These are phyloP conservation scores for Ephemerocybe angulata DNA, from an alignment of 768 basidiomycete species.

Conservation along the genomic window DNA sequence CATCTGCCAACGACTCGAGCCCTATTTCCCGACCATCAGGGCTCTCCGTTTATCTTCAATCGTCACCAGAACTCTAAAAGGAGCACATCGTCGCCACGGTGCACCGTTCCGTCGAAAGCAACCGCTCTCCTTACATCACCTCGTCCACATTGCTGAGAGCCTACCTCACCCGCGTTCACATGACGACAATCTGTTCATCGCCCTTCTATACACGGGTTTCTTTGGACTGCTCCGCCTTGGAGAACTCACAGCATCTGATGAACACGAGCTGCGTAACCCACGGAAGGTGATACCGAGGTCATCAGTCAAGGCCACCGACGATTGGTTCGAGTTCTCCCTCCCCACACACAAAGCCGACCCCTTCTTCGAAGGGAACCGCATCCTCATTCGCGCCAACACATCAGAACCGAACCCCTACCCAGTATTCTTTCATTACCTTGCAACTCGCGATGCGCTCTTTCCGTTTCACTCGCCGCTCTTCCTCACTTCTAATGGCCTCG, in stretches of 20 bases:
- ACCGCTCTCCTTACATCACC: conserved; percentile 19
- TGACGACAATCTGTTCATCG: conserved; percentile 25
- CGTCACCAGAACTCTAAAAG: conserved; percentile 26
- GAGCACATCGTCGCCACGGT: conserved; percentile 23
- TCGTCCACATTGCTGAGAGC: conserved; percentile 7
- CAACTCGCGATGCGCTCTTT: conserved; percentile 20
- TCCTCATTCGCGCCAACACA: conserved; percentile 7
- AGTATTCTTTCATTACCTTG: conserved; percentile 21
- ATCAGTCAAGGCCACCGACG: background rate
- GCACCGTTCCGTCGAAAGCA: conserved; percentile 22
- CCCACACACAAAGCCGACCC: conserved; percentile 34
- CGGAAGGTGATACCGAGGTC: background rate
- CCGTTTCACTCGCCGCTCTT: conserved; percentile 30
- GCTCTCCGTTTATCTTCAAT: conserved; percentile 16
- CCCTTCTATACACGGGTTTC: conserved; percentile 27
- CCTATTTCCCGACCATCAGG: conserved; percentile 29
- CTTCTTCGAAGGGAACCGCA: conserved; percentile 23
- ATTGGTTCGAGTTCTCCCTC: conserved; percentile 11
- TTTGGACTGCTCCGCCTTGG: conserved; percentile 29
- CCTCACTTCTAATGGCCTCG: conserved; percentile 24
- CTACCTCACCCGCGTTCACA: conserved; percentile 12
- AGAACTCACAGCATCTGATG: conserved; percentile 28
- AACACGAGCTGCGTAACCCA: background rate
- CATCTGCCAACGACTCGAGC: conserved; percentile 34
- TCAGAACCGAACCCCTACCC: conserved; percentile 10